Conservation (phyloP, 2,329 filamentous ascomycete species). For the Orbilia javanica region DNA sequence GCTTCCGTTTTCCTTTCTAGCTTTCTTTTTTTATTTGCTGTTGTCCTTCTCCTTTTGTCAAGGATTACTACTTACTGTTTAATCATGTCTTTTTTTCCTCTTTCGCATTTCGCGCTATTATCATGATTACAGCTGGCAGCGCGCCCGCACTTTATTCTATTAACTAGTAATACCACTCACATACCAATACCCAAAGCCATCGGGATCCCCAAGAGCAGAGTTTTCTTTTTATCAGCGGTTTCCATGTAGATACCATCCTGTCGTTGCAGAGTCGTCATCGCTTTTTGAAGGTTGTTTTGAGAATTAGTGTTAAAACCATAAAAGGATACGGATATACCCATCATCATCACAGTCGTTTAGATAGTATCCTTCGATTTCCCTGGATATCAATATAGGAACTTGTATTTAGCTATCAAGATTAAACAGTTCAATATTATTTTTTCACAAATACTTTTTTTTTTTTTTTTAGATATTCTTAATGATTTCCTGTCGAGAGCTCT, state of each 20-base stretch:
- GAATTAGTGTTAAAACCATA: slow-evolving; percentile 4
- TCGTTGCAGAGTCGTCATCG: slow-evolving; percentile 16
- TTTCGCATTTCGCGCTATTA: slow-evolving; percentile 3
- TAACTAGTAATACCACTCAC: slow-evolving; percentile 26
- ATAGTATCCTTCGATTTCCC: slow-evolving; percentile 16
- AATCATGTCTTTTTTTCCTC: background rate
- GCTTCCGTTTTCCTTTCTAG: slow-evolving; percentile 4
- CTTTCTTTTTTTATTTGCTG: background rate
- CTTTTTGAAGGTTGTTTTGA: slow-evolving; percentile 10
- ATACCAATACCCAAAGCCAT: slow-evolving; percentile 14
- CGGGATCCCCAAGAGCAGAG: background rate
- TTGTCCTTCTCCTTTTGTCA: background rate
- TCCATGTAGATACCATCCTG: slow-evolving; percentile 52
- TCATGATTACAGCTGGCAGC: slow-evolving; percentile 17
- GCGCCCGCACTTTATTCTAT: slow-evolving; percentile 7
- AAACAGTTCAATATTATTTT: too few species aligned
- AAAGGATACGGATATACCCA: slow-evolving; percentile 54
- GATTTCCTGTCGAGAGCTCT: background rate
- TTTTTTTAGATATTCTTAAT: background rate
- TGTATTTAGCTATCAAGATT: slow-evolving; percentile 7
- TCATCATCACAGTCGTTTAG: slow-evolving; percentile 49
- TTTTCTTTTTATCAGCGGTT: slow-evolving; percentile 14
- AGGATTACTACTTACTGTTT: slow-evolving; percentile 13
- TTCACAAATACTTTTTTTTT: too few species aligned
- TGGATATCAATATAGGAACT: background rate